Base-by-base conservation (phyloP, 208 protist genomes). In the Trypanosoma rangeli region DNA sequence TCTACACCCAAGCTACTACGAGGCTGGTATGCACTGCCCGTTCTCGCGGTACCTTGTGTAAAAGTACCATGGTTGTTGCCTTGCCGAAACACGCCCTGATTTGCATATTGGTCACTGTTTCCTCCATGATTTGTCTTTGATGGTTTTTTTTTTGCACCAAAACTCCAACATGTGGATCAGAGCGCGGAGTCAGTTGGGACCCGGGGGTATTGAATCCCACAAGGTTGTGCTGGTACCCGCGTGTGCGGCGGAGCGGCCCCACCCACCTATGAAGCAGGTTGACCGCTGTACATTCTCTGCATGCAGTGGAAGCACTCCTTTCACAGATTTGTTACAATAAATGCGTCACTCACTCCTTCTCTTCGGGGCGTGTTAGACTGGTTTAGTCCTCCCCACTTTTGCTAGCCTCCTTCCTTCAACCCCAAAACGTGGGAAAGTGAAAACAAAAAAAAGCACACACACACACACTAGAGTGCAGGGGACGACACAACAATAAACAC, bases 21-120 rank as follows among this genome's bases (percentile, higher is more conserved):
- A 5, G 4, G 46, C 13, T 22, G 16, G 46, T 22, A 7, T 4
- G 22, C 54, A 58, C n/a, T 5, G 39, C 63, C 20, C 54, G 44
- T 29, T 57, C 77, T 5, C 73, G 61, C 42, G 78, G 74, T 3
- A 53, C 70, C 50, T 57, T 70, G 66, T 71, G 55, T 68, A 57
- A 15, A 57, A 35, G 9, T 76, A 53, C 65, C 64, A 52, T 79
- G 71, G 3, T 52, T 39, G 60, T 74, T 70, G 9, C 22, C 24
- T 15, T 28, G 33, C 46, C 37, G 56, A 53, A 54, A 26, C 22
- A 58, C 42, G 22, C 26, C 64, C 15, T 64, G 39, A 60, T 60
- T 35, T 67, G 50, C 22, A 62, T 61, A 13, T 33, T 48, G 60
- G 37, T 53, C 54, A 18, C 62, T 24, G n/a, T 55, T 56, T 20